These are phyloP conservation scores for Lachnellula willkommii DNA, from an alignment of 2,329 filamentous ascomycete species.

Conservation along the genomic window DNA sequence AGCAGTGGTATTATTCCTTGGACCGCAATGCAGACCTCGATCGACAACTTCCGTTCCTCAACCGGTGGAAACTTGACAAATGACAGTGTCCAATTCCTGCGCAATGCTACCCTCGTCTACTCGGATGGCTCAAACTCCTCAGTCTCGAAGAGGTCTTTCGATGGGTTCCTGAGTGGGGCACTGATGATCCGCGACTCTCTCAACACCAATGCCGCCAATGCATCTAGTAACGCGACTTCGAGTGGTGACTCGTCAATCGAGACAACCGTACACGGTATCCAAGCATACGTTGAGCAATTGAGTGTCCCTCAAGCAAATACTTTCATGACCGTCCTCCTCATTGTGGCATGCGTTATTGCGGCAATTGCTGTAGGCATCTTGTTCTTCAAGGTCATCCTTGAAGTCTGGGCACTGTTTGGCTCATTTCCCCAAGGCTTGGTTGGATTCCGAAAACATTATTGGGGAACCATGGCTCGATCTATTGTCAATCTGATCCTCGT, in stretches of 20 bases:
- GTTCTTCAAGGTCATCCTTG: constrained; percentile 84
- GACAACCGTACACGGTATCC: constrained; percentile 64
- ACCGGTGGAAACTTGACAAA: constrained; percentile 84
- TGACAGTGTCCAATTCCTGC: constrained; percentile 70
- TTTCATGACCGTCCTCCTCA: constrained; percentile 89
- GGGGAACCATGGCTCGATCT: constrained; percentile 82
- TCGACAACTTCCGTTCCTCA: constrained; percentile 72
- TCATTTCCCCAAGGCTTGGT: constrained; percentile 74
- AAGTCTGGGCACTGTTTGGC: constrained; percentile 85
- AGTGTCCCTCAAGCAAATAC: constrained; percentile 83
- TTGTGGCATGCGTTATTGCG: constrained; percentile 83
- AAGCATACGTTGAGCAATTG: constrained; percentile 77
- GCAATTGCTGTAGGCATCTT: constrained; percentile 81
- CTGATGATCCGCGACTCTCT: constrained; percentile 52
- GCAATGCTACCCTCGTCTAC: constrained; percentile 71
- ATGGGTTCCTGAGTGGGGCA: constrained; percentile 36
- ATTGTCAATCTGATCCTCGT: constrained; percentile 87
- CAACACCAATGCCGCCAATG: constrained; percentile 39
- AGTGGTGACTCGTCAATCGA: constrained; percentile 34
- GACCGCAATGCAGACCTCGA: constrained; percentile 71
- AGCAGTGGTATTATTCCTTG: constrained; percentile 80
- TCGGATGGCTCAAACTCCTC: constrained; percentile 51
- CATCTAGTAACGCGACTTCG: constrained; percentile 23
- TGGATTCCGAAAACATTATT: constrained; percentile 92
- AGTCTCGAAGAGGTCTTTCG: constrained; percentile 50